Evolutionary conservation across 495 filamentous ascomycete species (phyloP), one percentile per base, ranked within the genome.

Genomic region (Xylaria castorea): DNA sequence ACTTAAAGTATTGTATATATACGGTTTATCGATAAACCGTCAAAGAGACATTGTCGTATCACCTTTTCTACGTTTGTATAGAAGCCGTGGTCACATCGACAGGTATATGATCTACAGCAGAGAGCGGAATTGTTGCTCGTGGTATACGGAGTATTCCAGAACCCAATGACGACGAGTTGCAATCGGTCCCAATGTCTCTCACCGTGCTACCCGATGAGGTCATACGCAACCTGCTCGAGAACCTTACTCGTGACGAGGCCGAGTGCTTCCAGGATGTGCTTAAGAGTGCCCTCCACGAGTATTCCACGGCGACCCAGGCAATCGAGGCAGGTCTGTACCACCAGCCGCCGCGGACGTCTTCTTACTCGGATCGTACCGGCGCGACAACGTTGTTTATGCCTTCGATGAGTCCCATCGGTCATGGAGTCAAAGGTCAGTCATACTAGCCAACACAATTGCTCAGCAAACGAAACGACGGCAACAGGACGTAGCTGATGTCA

Each of bases 301-400:
- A 96, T 78, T 94, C 93, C 0, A 93, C 91, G 11, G 89, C 89
- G 5, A 90, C 87, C 1, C 86, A 90, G 71, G 84, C 87, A 25
- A 69, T 76, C 51, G 70, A 73, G 22, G 79, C 83, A 53, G 80
- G 76, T 34, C 60, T 88, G 4, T 84, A 87, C 38, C 91, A 93
- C 69, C 94, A 97, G 77, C 95, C 95, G 0, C 88, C 89, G 68
- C 88, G 95, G 60, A 92, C 92, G 0, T 87, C 90, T 0, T 87
- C 95, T 60, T 88, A 89, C 55, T 82, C 87, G 40, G 65, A 85
- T 4, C 85, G 82, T 27, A 91, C 93, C 84, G 92, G 93, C 48
- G 88, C 89, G 53, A 97, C 92, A 3, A 97, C 93, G 0, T 85
- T 98, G 40, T 96, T 97, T 80, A 99, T 98, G 96, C 96, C 96